Conservation (phyloP, 192 early-diverging fungal genomes). For the Coemansia sp. region DNA sequence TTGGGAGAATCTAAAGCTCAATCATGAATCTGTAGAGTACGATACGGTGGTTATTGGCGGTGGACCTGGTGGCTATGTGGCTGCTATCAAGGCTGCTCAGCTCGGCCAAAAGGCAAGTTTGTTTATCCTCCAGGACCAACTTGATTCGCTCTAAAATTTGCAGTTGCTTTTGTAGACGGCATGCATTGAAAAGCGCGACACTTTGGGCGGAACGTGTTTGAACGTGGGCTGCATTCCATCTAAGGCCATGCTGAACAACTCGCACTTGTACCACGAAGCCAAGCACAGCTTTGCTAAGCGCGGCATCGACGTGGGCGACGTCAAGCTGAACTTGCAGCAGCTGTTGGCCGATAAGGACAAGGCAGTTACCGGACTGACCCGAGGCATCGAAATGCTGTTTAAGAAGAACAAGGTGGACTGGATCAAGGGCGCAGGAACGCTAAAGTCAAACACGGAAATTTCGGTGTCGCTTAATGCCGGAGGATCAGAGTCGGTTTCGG, state of each 20-base stretch:
- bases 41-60: conserved; percentile 89
- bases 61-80: conserved; percentile 98
- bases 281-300: conserved; percentile 87
- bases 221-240: conserved; percentile 99
- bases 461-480: conserved; percentile 81
- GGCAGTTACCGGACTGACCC: conserved; percentile 82
- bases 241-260: conserved; percentile 98
- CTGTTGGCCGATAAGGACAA: conserved; percentile 93
- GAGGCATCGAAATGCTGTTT: conserved; percentile 91
- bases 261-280: conserved; percentile 93
- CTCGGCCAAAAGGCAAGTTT: conserved; percentile 85
- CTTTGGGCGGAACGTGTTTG: conserved; percentile 96
- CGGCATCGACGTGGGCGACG: conserved; percentile 86
- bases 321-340: conserved; percentile 79
- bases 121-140: too few species aligned
- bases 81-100: conserved; percentile 98
- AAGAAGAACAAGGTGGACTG: conserved; percentile 99
- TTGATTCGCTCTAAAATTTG: conserved; percentile 1
- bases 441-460: conserved; percentile 76
- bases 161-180: conserved; percentile 65
- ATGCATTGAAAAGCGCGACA: conserved; percentile 92
- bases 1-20: too few species aligned
- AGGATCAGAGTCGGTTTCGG: conserved; percentile 63
- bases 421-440: conserved; percentile 86
- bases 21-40: conserved; percentile 55